Conservation (phyloP, 371 early-diverging fungal genomes). For the Apophysomyces elegans region DNA sequence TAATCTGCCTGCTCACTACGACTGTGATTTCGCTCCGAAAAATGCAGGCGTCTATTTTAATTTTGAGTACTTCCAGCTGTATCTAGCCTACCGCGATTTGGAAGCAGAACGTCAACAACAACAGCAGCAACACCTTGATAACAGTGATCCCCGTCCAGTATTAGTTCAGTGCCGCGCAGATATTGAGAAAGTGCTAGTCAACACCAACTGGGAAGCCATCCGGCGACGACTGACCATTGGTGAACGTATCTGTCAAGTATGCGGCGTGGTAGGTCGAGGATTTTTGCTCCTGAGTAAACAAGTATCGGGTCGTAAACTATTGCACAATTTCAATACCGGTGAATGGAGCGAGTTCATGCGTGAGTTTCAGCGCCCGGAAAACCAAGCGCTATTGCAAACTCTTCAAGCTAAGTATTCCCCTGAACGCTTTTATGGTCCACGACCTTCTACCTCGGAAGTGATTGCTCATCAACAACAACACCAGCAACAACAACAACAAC, state of each 20-base stretch:
- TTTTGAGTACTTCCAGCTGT: slow-evolving; percentile 53
- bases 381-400: slow-evolving; percentile 35
- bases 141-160: slow-evolving; percentile 39
- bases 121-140: slow-evolving; percentile 27
- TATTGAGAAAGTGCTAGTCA: slow-evolving; percentile 50
- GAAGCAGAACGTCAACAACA: slow-evolving; percentile 42
- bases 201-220: slow-evolving; percentile 58
- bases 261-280: slow-evolving; percentile 45
- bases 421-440: slow-evolving; percentile 37
- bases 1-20: slow-evolving; percentile 51
- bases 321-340: slow-evolving; percentile 55
- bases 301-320: slow-evolving; percentile 53
- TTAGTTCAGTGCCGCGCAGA: slow-evolving; percentile 50
- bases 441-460: slow-evolving; percentile 12
- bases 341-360: slow-evolving; percentile 55
- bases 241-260: slow-evolving; percentile 51
- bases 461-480: neutral
- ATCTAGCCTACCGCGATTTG: slow-evolving; percentile 47
- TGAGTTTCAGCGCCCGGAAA: slow-evolving; percentile 47
- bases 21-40: slow-evolving; percentile 55
- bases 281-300: slow-evolving; percentile 50
- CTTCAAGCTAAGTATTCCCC: slow-evolving; percentile 46
- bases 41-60: slow-evolving; percentile 57
- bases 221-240: slow-evolving; percentile 56
- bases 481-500: neutral